A percentile compares a stretch with the other conserved stretches of the same genome.
Evolutionary conservation across 441 rosid species (phyloP).

Genomic region (Lepidium campestre): DNA sequence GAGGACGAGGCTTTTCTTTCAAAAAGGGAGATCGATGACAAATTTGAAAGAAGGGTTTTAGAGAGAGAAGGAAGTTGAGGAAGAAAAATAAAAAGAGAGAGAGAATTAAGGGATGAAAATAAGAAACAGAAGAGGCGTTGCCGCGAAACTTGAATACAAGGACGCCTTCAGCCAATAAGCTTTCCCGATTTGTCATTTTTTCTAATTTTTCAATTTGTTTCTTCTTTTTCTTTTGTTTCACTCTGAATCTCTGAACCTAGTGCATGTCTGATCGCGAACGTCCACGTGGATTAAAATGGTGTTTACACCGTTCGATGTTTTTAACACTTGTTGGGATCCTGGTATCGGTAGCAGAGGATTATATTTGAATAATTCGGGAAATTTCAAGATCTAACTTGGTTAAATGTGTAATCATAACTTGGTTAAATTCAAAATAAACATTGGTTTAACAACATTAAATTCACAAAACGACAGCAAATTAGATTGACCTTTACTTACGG

Average conservation of each 20-base stretch:
- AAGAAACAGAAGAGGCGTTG: constrained; percentile 34
- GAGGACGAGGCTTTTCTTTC: neutral
- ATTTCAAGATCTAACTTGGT: neutral
- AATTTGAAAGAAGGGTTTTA: constrained; percentile 15
- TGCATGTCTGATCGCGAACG: neutral
- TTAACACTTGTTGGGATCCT: neutral
- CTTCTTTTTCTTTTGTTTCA: neutral
- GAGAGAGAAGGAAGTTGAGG: constrained; percentile 11
- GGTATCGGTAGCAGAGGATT: constrained; percentile 22
- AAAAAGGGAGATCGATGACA: constrained; percentile 3
- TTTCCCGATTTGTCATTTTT: neutral
- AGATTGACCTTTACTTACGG: neutral
- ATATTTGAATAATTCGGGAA: constrained; percentile 17
- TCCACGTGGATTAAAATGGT: constrained; percentile 12
- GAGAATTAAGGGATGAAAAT: neutral
- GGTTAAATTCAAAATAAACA: too few relatives aligned
- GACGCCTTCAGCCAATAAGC: constrained; percentile 36
- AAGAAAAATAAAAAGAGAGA: neutral
- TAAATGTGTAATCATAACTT: neutral
- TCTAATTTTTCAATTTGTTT: neutral
- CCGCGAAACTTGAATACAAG: constrained; percentile 89
- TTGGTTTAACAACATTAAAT: too few relatives aligned
- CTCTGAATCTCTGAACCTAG: neutral
- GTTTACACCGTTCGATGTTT: constrained; percentile 17
- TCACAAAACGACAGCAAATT: neutral